Conservation (phyloP, 805 yeast species). For the Spathaspora boniae region DNA sequence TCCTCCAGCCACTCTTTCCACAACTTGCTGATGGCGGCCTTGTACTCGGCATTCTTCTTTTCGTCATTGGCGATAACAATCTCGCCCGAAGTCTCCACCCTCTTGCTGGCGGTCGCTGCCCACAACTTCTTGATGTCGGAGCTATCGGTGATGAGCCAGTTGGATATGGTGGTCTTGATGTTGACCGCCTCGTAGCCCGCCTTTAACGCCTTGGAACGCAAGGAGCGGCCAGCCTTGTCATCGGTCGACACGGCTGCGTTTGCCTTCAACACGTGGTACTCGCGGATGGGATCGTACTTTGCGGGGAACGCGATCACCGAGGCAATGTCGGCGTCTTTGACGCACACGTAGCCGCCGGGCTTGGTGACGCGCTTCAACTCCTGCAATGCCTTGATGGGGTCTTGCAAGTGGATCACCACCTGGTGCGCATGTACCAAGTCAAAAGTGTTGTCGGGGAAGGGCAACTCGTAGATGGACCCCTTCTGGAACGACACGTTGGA, state of each 20-base stretch:
- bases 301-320: conserved; percentile 17
- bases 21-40: conserved; percentile 9
- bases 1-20: conserved; percentile 17
- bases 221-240: conserved; percentile 15
- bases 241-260: conserved; percentile 12
- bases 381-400: conserved; percentile 28
- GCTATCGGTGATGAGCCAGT: conserved; percentile 14
- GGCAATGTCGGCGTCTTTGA: conserved; percentile 27
- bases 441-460: conserved; percentile 32
- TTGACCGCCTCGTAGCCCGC: conserved; percentile 15
- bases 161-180: conserved; percentile 12
- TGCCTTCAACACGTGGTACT: conserved; percentile 7
- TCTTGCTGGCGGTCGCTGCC: conserved; percentile 11
- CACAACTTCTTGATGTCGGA: conserved; percentile 8
- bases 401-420: conserved; percentile 33
- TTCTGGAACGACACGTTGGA: conserved; percentile 20
- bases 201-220: conserved; percentile 14
- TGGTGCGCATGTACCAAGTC: conserved; percentile 40
- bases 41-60: conserved; percentile 5
- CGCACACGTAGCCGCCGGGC: conserved; percentile 30
- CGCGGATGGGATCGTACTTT: conserved; percentile 8
- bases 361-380: conserved; percentile 37
- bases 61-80: conserved; percentile 6
- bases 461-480: conserved; percentile 29
- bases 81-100: conserved; percentile 14